These are phyloP conservation scores for Drechslerella coelobrocha DNA, from an alignment of 2,329 filamentous ascomycete genomes.

Conservation along the genomic window DNA sequence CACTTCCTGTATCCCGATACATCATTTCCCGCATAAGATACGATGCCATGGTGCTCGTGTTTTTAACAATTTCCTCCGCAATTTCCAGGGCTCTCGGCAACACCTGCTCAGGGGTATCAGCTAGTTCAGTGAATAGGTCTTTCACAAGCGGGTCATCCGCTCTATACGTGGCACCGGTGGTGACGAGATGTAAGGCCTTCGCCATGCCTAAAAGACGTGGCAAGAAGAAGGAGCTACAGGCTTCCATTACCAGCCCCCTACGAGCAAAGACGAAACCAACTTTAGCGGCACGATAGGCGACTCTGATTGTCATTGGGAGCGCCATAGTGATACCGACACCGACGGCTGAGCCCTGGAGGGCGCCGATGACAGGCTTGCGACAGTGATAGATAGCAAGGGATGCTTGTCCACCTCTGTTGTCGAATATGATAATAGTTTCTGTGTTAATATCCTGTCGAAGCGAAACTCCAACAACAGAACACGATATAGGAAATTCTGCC, in stretches of 20 bases:
- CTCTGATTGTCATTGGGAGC: constrained; percentile 63
- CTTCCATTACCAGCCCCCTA: constrained; percentile 75
- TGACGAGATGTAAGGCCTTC: constrained; percentile 70
- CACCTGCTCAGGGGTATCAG: constrained; percentile 67
- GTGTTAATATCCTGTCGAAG: too few relatives aligned
- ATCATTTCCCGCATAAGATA: constrained; percentile 76
- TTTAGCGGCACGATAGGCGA: constrained; percentile 67
- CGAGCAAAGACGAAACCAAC: constrained; percentile 77
- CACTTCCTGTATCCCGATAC: constrained; percentile 66
- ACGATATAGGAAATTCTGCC: not conserved
- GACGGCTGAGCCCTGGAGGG: constrained; percentile 67
- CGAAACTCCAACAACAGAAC: not conserved
- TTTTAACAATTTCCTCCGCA: constrained; percentile 68
- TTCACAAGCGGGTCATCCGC: constrained; percentile 64
- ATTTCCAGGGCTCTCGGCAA: constrained; percentile 61
- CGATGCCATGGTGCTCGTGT: constrained; percentile 70
- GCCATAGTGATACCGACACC: constrained; percentile 70
- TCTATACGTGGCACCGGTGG: constrained; percentile 70
- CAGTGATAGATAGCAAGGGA: constrained; percentile 66
- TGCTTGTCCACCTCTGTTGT: constrained; percentile 63
- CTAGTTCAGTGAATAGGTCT: constrained; percentile 71
- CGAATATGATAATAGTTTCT: not conserved
- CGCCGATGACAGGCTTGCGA: constrained; percentile 67
- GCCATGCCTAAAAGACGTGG: constrained; percentile 72
- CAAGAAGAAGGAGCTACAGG: constrained; percentile 73